Percentiles rank a stretch among this genome's conserved stretches.
Conservation (phyloP, 176 grass and related monocot genomes). For the Cymbopogon citratus region DNA sequence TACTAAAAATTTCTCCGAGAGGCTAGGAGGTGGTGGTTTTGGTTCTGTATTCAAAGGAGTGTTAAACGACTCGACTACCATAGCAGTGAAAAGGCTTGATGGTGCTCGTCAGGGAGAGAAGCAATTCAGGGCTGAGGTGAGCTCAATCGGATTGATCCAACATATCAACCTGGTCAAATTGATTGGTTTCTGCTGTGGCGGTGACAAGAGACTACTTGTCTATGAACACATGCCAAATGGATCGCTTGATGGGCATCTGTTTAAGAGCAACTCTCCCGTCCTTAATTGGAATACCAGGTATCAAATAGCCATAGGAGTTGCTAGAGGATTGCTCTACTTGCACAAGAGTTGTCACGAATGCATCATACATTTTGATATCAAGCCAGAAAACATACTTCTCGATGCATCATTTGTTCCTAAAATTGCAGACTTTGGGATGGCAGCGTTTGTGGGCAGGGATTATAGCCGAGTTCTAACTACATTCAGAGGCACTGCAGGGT, state of each 20-base stretch:
- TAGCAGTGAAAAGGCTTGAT: too few species aligned
- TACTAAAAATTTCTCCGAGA: too few species aligned
- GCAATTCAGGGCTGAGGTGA: too few species aligned
- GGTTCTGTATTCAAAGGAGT: too few species aligned
- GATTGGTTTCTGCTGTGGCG: too few species aligned
- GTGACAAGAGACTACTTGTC: too few species aligned
- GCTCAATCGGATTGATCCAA: too few species aligned
- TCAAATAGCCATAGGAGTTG: constrained; percentile 31
- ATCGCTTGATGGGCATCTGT: constrained; percentile 44
- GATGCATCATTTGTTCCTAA: constrained; percentile 48
- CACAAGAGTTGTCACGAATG: constrained; percentile 48
- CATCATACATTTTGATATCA: constrained; percentile 68
- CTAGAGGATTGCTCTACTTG: constrained; percentile 51
- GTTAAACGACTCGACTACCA: too few species aligned
- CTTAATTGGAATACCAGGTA: constrained; percentile 36
- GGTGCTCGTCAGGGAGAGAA: too few species aligned
- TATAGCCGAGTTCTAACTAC: constrained; percentile 57
- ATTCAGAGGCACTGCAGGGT: constrained; percentile 53
- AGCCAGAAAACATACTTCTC: constrained; percentile 38
- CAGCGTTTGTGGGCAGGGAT: constrained; percentile 41
- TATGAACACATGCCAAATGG: constrained; percentile 55
- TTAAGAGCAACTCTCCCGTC: neutral
- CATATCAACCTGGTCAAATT: too few species aligned
- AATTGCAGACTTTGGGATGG: constrained; percentile 68
- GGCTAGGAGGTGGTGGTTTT: too few species aligned